Percentiles rank a stretch among this genome's conserved stretches.
These are phyloP conservation scores for Volvox reticuliferus DNA, from an alignment of 139 green algal species.

Conservation along the genomic window DNA sequence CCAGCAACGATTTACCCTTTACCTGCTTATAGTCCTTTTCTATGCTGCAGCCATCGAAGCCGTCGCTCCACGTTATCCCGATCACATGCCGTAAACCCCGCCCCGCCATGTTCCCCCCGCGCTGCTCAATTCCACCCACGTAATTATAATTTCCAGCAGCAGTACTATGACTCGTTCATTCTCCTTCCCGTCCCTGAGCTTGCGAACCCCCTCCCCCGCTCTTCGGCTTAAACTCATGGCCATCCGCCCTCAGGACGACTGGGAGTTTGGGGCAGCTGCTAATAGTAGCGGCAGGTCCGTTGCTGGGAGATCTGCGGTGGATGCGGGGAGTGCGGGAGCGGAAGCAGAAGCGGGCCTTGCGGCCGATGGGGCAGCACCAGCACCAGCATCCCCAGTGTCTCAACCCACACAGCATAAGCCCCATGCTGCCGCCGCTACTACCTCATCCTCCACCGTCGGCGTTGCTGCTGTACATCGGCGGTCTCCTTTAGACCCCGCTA, in stretches of 20 bases:
- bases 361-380: background rate
- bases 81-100: too few relatives aligned
- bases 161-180: too few relatives aligned
- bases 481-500: background rate
- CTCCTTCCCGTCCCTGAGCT: too few relatives aligned
- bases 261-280: slow-evolving; percentile 1
- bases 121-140: too few relatives aligned
- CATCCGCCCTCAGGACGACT: slow-evolving; percentile 16
- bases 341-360: too few relatives aligned
- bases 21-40: too few relatives aligned
- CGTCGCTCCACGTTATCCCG: background rate
- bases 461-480: background rate
- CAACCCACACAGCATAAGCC: background rate
- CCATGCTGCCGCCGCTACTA: too few relatives aligned
- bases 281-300: background rate
- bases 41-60: background rate
- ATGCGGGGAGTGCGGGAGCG: too few relatives aligned
- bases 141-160: too few relatives aligned
- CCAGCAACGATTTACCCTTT: background rate
- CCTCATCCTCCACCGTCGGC: background rate
- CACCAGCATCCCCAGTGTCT: background rate
- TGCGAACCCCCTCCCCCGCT: background rate
- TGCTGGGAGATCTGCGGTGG: too few relatives aligned
- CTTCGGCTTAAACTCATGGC: background rate
- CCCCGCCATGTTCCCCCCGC: too few relatives aligned